phyloP scores from a whole-genome alignment of 116 monocot genomes.

The Trichopus zeylanicus region DNA sequence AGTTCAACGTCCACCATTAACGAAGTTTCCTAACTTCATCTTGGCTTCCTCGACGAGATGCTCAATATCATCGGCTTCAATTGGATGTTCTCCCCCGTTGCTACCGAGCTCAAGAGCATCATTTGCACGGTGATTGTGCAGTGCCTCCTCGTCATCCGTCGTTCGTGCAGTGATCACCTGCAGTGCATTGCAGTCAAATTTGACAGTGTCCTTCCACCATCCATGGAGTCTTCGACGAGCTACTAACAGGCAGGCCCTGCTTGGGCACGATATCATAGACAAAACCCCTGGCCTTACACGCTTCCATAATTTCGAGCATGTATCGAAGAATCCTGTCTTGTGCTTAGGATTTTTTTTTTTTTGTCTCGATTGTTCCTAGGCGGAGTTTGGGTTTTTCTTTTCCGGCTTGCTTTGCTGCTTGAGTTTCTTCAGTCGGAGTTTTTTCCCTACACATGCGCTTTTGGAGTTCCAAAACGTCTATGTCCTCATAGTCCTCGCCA shows the following conservation, averaged over 20 bases:
- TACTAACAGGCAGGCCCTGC: slow-evolving; percentile 63
- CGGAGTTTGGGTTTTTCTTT: too few relatives aligned
- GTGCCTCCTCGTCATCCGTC: slow-evolving; percentile 19
- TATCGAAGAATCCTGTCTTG: slow-evolving; percentile 72
- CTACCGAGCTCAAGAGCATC: too few relatives aligned
- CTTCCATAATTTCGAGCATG: slow-evolving; percentile 88
- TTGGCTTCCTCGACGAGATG: too few relatives aligned
- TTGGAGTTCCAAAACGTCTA: slow-evolving; percentile 56
- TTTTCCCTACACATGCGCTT: slow-evolving; percentile 66
- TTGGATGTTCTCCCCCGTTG: too few relatives aligned
- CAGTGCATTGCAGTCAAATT: slow-evolving; percentile 57
- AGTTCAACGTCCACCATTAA: too few relatives aligned
- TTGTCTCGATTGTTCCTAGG: slow-evolving; percentile 50
- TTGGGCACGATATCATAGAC: slow-evolving; percentile 76
- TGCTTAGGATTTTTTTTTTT: slow-evolving; percentile 65
- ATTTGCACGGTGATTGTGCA: too few relatives aligned
- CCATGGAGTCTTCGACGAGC: slow-evolving; percentile 68
- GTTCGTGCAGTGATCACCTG: slow-evolving; percentile 46
- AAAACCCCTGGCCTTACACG: slow-evolving; percentile 69
- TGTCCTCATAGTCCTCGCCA: slow-evolving; percentile 59
- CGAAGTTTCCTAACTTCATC: too few relatives aligned
- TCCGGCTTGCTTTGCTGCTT: slow-evolving; percentile 42
- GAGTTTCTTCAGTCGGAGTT: slow-evolving; percentile 34
- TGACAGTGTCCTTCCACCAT: slow-evolving; percentile 79
- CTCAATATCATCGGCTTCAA: too few relatives aligned